Evolutionary conservation across 345 rosid genomes (phyloP).

Genomic region (Erucastrum elatum): DNA sequence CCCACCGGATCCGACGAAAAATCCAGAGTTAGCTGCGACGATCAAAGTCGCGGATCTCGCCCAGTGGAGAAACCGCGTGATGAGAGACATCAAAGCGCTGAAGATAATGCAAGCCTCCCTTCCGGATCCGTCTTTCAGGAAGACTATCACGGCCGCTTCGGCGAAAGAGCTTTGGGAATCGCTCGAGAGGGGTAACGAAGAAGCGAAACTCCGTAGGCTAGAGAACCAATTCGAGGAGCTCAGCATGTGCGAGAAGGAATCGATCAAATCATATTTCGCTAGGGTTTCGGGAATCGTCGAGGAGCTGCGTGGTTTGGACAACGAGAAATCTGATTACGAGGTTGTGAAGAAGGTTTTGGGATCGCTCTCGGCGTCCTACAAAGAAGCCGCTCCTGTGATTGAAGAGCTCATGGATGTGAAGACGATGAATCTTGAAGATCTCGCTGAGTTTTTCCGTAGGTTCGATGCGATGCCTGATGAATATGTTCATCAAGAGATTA

Average conservation of each 20-base stretch:
- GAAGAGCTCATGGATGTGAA: conserved; percentile 12
- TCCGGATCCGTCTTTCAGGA: background rate
- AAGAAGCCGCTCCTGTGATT: background rate
- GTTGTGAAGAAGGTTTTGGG: conserved; percentile 12
- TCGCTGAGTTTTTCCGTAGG: background rate
- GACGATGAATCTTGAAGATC: background rate
- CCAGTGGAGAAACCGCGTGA: conserved; percentile 8
- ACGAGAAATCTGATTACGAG: conserved; percentile 5
- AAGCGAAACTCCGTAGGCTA: background rate
- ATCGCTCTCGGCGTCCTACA: background rate
- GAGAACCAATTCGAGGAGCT: conserved; percentile 22
- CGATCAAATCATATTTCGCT: background rate
- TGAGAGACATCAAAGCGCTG: conserved; percentile 28
- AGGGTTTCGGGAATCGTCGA: conserved; percentile 10
- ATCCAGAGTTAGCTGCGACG: conserved; percentile 11
- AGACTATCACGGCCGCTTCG: background rate
- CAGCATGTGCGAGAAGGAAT: conserved; percentile 18
- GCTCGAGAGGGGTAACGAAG: conserved; percentile 15
- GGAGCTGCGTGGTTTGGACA: background rate
- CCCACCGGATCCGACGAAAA: conserved; percentile 17
- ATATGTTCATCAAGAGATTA: background rate
- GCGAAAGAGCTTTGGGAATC: conserved; percentile 30
- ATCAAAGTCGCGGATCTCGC: conserved; percentile 8
- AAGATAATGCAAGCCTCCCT: conserved; percentile 21
- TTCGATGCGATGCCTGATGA: background rate